phyloP scores from a whole-genome alignment of 768 basidiomycete genomes.

The Pleurotus djamor region DNA sequence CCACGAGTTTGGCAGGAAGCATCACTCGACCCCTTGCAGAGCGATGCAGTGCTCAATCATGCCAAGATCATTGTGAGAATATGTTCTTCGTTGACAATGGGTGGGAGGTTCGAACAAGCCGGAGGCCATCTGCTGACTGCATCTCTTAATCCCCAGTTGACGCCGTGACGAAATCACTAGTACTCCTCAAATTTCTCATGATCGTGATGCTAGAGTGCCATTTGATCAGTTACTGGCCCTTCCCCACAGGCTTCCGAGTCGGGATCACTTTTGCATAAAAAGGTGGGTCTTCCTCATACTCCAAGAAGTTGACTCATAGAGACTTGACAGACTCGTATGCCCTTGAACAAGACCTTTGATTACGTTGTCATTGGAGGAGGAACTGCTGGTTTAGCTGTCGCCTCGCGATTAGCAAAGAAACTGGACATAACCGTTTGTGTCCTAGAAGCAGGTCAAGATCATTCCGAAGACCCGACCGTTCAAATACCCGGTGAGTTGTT shows the following conservation, averaged over 20 bases:
- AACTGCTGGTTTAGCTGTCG: constrained; percentile 14
- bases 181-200: too few relatives aligned
- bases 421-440: neutral
- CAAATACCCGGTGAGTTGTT: neutral
- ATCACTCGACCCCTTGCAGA: neutral
- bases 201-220: too few relatives aligned
- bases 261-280: too few relatives aligned
- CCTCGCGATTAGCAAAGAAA: constrained; percentile 4
- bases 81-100: too few relatives aligned
- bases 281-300: neutral
- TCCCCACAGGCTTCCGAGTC: too few relatives aligned
- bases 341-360: constrained; percentile 28
- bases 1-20: neutral
- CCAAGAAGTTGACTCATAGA: neutral
- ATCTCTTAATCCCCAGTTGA: too few relatives aligned
- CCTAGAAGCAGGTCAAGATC: constrained; percentile 4
- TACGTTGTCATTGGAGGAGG: constrained; percentile 47
- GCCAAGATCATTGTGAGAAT: too few relatives aligned
- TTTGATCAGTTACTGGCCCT: too few relatives aligned
- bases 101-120: too few relatives aligned
- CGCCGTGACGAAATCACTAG: too few relatives aligned
- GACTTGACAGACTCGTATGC: neutral
- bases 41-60: too few relatives aligned
- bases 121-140: too few relatives aligned
- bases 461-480: neutral